A percentile compares a stretch with the other conserved stretches of the same genome.
Conservation (phyloP, 1,139 yeast species). For the Magnusiomyces ingens region DNA sequence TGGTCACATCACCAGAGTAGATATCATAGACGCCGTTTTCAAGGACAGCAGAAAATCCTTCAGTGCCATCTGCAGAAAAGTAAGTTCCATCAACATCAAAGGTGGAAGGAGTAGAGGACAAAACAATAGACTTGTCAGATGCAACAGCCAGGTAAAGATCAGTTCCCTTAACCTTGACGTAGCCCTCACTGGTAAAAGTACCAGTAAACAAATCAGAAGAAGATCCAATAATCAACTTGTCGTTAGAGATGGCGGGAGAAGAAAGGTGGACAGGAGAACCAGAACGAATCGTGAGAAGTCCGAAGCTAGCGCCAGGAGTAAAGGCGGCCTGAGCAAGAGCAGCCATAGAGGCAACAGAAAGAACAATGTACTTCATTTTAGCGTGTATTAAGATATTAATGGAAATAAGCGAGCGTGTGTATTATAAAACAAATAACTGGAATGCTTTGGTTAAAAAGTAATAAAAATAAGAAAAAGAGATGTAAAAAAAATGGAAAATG, state of each 20-base stretch:
- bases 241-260: constrained; percentile 2
- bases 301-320: not conserved
- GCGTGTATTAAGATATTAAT: not conserved
- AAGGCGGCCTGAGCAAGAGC: constrained; percentile 1
- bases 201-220: not conserved
- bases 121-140: not conserved
- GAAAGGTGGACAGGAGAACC: constrained; percentile 6
- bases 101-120: not conserved
- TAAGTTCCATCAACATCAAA: not conserved
- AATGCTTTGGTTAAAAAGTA: no score
- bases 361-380: constrained; percentile 3
- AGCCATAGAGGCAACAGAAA: not conserved
- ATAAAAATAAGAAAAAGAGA: no score
- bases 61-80: not conserved
- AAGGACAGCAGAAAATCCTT: constrained; percentile 2
- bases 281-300: constrained; percentile 4
- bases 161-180: constrained; percentile 2
- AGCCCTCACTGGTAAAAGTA: constrained; percentile 5
- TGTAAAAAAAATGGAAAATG: no score
- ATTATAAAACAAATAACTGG: no score
- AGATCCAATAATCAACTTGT: not conserved
- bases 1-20: not conserved
- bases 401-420: no score
- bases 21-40: not conserved
- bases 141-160: constrained; percentile 1